Evolutionary conservation across 2,329 filamentous ascomycete genomes (phyloP).

Genomic region (Botrytis pseudocinerea): DNA sequence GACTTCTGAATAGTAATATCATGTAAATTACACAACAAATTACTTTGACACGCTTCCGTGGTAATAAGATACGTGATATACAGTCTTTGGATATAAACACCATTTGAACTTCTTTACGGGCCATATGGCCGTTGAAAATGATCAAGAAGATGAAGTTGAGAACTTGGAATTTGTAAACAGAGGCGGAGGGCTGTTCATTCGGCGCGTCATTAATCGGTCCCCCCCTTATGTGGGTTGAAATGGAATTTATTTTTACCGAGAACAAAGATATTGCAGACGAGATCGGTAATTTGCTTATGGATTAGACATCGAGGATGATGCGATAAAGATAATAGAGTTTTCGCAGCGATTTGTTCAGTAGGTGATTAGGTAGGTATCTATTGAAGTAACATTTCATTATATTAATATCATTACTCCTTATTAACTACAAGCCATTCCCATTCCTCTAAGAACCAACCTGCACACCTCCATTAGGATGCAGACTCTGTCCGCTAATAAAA

Average conservation of each 20-base stretch:
- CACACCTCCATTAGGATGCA: slow-evolving; percentile 63
- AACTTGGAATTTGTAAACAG: neutral
- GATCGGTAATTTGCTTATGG: neutral
- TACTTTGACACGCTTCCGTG: too few species aligned
- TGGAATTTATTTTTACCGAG: neutral
- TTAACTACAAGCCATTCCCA: neutral
- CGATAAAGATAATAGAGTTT: neutral
- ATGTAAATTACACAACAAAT: neutral
- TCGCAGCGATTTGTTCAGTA: fast-evolving
- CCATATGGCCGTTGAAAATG: neutral
- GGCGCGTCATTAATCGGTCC: too few species aligned
- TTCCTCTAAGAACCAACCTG: slow-evolving; percentile 47
- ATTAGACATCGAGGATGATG: neutral
- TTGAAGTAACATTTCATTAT: neutral
- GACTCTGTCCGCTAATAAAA: slow-evolving; percentile 71
- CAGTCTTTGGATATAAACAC: neutral
- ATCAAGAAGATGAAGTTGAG: neutral
- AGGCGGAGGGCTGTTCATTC: too few species aligned
- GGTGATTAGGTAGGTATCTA: neutral
- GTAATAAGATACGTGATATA: neutral
- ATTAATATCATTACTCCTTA: neutral
- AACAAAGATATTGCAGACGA: neutral
- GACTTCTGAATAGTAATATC: neutral
- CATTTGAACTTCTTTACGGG: neutral
- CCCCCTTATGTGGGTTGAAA: too few species aligned